Percentiles rank a stretch among this genome's conserved stretches.
Evolutionary conservation across 192 early-diverging fungal genomes (phyloP).

Genomic region (Oehlia diaphana): DNA sequence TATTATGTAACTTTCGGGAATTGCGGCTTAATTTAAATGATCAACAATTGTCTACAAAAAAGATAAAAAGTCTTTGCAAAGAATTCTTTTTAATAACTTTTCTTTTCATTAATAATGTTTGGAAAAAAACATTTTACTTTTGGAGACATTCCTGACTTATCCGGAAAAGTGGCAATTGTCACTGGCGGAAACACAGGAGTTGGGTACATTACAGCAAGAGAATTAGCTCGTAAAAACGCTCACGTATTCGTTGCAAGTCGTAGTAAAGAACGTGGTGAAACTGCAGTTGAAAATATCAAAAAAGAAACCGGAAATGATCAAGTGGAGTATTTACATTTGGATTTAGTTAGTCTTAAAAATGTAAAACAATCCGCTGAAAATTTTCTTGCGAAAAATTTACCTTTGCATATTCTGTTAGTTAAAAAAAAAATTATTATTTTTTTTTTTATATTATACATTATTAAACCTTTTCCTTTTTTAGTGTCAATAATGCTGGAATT

Average conservation of each 20-base stretch:
- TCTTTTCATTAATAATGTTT: not conserved
- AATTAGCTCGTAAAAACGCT: slow-evolving; percentile 34
- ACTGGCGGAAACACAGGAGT: slow-evolving; percentile 52
- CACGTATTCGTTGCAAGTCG: slow-evolving; percentile 40
- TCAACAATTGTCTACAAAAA: too few species aligned
- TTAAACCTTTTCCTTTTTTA: not conserved
- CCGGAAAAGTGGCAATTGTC: slow-evolving; percentile 47
- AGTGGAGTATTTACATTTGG: slow-evolving; percentile 39
- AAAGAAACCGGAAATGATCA: slow-evolving; percentile 34
- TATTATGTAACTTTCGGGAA: too few species aligned
- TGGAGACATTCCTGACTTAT: slow-evolving; percentile 33
- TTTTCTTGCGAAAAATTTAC: slow-evolving; percentile 37
- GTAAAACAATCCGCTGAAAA: slow-evolving; percentile 28
- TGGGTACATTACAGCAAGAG: slow-evolving; percentile 37
- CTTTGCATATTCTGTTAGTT: slow-evolving; percentile 40
- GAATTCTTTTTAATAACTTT: not conserved
- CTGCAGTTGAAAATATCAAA: slow-evolving; percentile 35
- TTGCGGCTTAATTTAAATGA: too few species aligned
- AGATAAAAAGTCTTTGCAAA: not conserved
- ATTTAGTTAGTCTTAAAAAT: slow-evolving; percentile 30
- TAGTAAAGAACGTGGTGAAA: slow-evolving; percentile 12
- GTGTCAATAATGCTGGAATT: slow-evolving; percentile 43
- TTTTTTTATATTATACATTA: not conserved
- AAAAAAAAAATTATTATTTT: not conserved
- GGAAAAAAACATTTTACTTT: slow-evolving; percentile 5